Base-by-base conservation (phyloP, 352 stramenopile genomes). In the Phytophthora crassamura region DNA sequence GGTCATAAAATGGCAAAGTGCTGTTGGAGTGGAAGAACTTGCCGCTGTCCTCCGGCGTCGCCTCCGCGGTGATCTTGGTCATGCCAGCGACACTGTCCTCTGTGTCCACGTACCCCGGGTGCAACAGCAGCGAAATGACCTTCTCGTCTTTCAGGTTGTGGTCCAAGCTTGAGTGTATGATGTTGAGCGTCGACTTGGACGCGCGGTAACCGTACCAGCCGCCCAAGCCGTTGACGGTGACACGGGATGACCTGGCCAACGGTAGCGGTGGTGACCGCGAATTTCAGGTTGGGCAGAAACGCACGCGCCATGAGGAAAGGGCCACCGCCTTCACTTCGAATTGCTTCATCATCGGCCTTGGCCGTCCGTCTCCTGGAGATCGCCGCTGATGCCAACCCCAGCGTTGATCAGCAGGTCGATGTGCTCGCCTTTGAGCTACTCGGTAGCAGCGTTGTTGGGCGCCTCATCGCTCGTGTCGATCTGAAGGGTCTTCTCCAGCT, bases 151-250 rank as follows among this genome's bases (percentile, higher is more conserved):
- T 73, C 6, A 85, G 65, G 33, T 89, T 74, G 1, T 69, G 10
- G 9, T 69, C 43, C 2, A 89, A 59, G 16, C 56, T 72, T 55
- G 62, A 69, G 59, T 71, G 84, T 45, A 87, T 56, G 67, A 81
- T 87, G 64, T 94, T 94, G 16, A 89, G 62, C 28, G 80, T 84
- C 22, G 77, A 56, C 64, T 91, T 91, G 33, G 76, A 86, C 35
- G 81, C 72, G 28, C 79, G 73, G 66, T 94, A 91, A 35, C 77
- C 78, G 52, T 89, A 89, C 56, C 52, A 55, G n/a, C 63, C 48
- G 5, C 56, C 63, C 4, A 55, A 71, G 0, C 36, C 63, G 50
- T 71, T 71, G 49, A 67, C 63, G 10, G 56, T 42, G 36, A 90
- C 75, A 33, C 53, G 49, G 8, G 75, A 86, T 14, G 38, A 90